phyloP scores from a whole-genome alignment of 139 green algal genomes.

The Haematococcus sp. region DNA sequence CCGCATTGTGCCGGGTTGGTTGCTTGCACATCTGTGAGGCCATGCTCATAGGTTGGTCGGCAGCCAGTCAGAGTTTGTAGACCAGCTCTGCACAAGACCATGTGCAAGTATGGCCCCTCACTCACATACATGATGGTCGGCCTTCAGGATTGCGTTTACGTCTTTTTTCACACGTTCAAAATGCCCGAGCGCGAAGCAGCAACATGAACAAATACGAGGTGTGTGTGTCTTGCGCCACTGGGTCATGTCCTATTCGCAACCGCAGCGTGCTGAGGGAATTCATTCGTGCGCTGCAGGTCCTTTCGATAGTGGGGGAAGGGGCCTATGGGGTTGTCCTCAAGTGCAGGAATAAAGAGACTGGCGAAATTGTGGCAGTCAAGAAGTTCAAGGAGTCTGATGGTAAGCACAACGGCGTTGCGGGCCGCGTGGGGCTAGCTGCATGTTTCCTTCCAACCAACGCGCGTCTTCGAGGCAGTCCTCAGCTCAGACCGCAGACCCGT shows the following conservation, averaged over 20 bases:
- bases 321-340: constrained; percentile 88
- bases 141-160: neutral
- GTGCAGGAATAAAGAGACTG: constrained; percentile 74
- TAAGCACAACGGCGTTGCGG: constrained; percentile 5
- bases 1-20: neutral
- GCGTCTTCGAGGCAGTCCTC: neutral
- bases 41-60: neutral
- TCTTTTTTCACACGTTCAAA: no score
- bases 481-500: neutral
- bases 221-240: no score
- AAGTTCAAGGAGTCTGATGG: constrained; percentile 87
- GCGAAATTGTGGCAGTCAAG: constrained; percentile 88
- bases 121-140: neutral
- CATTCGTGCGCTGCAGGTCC: neutral
- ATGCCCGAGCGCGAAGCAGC: neutral
- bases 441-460: neutral
- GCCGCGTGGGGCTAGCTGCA: neutral
- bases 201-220: constrained; percentile 65
- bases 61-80: neutral
- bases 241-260: no score
- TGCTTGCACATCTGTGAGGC: neutral
- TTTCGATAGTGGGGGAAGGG: constrained; percentile 77
- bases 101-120: neutral
- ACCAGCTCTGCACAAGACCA: neutral
- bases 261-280: neutral